Base-by-base conservation (phyloP, 352 stramenopile species). In the Phytophthora sp. region DNA sequence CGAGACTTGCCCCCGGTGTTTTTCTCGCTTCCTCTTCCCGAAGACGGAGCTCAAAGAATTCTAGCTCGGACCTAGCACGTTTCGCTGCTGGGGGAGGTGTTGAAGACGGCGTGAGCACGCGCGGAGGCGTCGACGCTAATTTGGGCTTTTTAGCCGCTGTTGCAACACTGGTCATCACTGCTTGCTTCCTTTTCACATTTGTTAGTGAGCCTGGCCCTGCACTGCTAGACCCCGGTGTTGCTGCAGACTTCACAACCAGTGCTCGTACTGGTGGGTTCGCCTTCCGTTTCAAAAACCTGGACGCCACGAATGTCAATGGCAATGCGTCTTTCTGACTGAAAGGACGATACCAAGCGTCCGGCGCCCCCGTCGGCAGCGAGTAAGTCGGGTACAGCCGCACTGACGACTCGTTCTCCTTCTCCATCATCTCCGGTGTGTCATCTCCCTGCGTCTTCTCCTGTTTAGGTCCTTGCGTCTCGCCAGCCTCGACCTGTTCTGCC, bases 281-380 rank as follows among this genome's bases (percentile, higher is more conserved):
- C 27, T 86, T 83, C 46, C 72, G 69, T 52, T 73, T 75, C 23
- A 91, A 57, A 50, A 91, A 89, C 35, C 80, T 84, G 13, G 81
- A 80, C 1, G 82, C 82, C 4, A 86, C 74, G 52, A 86, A 89
- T 7, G 74, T 77, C 13, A 89, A 61, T 8, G 82, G 78, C 11
- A 87, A 52, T 15, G 70, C 76, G 3, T 74, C 46, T 65, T 82
- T 79, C 39, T 72, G 42, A 15, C 72, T 49, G 11, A 89, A 88
- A 1, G 76, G 67, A 38, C 71, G 66, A 47, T 76, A 53, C 80
- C 76, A 88, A 6, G 58, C 68, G 18, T 74, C 64, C 0, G 79
- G 74, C 0, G 74, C 55, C 0, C 78, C 80, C 0, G 53, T 61
- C 9, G 82, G 76, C 26, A 85, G 60, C 23, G 71, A 72, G 57